phyloP scores from a whole-genome alignment of 2,329 filamentous ascomycete genomes.

The Sclerotiophoma versabilis region DNA sequence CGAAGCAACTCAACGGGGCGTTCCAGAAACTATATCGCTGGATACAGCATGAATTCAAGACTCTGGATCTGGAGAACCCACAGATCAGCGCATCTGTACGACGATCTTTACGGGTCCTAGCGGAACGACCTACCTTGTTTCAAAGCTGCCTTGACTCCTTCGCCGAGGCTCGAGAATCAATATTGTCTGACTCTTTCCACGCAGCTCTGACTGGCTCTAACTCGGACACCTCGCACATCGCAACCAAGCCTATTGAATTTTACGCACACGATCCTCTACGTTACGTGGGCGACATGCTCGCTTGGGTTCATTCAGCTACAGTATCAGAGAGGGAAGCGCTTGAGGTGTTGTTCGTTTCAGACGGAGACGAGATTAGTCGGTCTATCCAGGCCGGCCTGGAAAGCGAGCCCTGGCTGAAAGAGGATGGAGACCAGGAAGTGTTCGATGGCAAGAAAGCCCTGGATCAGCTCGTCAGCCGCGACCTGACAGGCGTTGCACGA shows the following conservation, averaged over 20 bases:
- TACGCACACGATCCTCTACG: constrained; percentile 89
- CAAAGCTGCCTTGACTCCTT: constrained; percentile 94
- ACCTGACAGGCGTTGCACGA: constrained; percentile 79
- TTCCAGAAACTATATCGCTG: constrained; percentile 97
- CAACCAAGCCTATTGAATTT: constrained; percentile 87
- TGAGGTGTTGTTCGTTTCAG: constrained; percentile 87
- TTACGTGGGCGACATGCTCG: constrained; percentile 96
- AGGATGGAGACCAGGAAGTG: constrained; percentile 57
- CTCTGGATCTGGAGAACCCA: constrained; percentile 89
- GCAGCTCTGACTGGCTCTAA: constrained; percentile 80
- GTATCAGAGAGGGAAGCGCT: constrained; percentile 94
- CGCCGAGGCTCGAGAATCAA: constrained; percentile 84
- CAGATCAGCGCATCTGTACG: constrained; percentile 88
- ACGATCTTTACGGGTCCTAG: constrained; percentile 82
- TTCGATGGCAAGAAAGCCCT: constrained; percentile 86
- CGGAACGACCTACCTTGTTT: constrained; percentile 88
- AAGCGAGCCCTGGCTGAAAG: constrained; percentile 82
- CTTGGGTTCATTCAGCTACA: constrained; percentile 92
- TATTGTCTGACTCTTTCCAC: constrained; percentile 88
- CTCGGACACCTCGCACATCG: constrained; percentile 63
- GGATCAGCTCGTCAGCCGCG: constrained; percentile 84
- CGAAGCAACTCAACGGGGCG: constrained; percentile 82
- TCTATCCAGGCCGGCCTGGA: constrained; percentile 81
- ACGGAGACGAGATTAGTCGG: constrained; percentile 85
- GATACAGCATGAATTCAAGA: constrained; percentile 93